Evolutionary conservation across 2,329 filamentous ascomycete species (phyloP), one percentile per base, ranked within the genome.

Genomic region (Aspergillus clavatus): DNA sequence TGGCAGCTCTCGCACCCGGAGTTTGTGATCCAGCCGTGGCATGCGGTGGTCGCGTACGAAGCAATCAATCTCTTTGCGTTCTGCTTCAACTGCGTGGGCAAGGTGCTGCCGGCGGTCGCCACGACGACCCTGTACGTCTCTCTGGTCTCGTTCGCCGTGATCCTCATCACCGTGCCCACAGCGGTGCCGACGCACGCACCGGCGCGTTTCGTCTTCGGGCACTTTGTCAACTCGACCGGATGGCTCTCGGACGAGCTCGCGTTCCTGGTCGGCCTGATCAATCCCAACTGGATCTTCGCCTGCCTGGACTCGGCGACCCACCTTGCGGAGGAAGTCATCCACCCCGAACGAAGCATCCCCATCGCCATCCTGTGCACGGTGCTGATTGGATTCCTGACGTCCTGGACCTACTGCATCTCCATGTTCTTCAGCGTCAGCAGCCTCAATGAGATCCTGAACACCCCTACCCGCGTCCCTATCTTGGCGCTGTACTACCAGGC

Each of bases 251-350:
- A 67, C 47, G 73, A 72, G 18, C 71, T 78, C 36, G 73, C 72
- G 16, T 77, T 77, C 59, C 71, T 78, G 36, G 71, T 75, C 40
- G 75, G 75, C 23, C 63, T 77, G 5, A 71, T 77, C 46, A 75
- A 74, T 51, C 70, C 71, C 14, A 76, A 76, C 53, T 77, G 71
- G 69, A 64, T 69, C 28, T 77, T 76, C 47, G 71, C 72, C 12
- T 75, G 73, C 42, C 66, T 78, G 11, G 74, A 78, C 55, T 70
- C 67, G 28, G 73, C 73, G 7, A 73, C 72, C 3, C 73, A 77
- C 54, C 63, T 78, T 33, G 73, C 75, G 0, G 75, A 78, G 50
- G 75, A 78, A 56, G 71, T 76, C 23, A 65, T 66, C 19, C 58
- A 59, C 0, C 74, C 75, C 0, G 71, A 75, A 47, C 65, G 65